phyloP scores from a whole-genome alignment of 208 protist genomes.

The Leishmania tropica region DNA sequence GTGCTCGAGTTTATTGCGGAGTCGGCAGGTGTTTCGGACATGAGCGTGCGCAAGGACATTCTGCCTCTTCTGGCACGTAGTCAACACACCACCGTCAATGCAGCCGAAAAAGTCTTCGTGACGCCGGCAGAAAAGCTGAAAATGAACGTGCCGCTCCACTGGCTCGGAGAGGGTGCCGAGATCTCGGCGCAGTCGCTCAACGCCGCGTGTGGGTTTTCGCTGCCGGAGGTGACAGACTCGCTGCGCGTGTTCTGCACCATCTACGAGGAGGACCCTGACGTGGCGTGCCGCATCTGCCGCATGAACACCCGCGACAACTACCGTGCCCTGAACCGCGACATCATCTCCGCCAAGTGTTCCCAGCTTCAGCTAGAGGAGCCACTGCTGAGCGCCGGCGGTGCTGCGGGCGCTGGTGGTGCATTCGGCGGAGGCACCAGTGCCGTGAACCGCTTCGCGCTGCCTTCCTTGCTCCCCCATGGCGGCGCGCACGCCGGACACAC shows the following conservation, averaged over 20 bases:
- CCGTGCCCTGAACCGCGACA: conserved; percentile 62
- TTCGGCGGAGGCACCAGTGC: not conserved
- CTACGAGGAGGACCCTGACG: conserved; percentile 60
- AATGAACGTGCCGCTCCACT: conserved; percentile 65
- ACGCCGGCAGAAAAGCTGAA: conserved; percentile 63
- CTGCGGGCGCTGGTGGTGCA: conserved; percentile 4
- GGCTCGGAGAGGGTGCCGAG: conserved; percentile 45
- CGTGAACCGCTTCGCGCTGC: not conserved
- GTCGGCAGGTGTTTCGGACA: conserved; percentile 40
- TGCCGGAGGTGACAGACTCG: conserved; percentile 62
- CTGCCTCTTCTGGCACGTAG: conserved; percentile 66
- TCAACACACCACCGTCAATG: conserved; percentile 75
- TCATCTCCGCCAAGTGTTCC: conserved; percentile 65
- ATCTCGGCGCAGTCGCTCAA: conserved; percentile 61
- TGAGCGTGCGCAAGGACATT: conserved; percentile 37
- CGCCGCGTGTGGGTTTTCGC: conserved; percentile 31
- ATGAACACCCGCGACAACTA: conserved; percentile 77
- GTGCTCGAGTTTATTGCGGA: conserved; percentile 73
- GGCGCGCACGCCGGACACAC: conserved; percentile 3
- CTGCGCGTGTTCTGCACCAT: conserved; percentile 80
- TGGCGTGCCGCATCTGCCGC: conserved; percentile 49
- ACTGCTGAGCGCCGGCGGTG: not conserved
- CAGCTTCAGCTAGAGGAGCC: conserved; percentile 41
- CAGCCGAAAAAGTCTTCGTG: conserved; percentile 39
- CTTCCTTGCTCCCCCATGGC: conserved; percentile 12